Evolutionary conservation across 225 moss, liverwort and hornwort genomes (phyloP).

Genomic region (Pseudisothecium myosuroides): DNA sequence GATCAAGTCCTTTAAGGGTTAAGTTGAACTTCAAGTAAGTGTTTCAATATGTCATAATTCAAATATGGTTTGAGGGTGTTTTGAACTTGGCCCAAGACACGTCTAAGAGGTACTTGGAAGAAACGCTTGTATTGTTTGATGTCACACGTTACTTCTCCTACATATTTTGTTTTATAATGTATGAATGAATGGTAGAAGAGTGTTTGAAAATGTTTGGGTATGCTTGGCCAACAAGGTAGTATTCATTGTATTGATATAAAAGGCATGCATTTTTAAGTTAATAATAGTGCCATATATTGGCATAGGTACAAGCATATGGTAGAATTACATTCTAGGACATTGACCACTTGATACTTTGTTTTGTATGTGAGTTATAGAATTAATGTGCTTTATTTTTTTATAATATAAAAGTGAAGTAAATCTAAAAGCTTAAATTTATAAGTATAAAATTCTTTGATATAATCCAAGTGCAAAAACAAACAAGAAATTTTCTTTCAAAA

Average conservation of each 20-base stretch:
- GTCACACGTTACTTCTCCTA: not conserved
- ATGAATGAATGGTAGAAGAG: not conserved
- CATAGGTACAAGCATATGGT: not conserved
- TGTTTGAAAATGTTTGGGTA: not conserved
- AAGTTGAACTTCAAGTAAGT: not conserved
- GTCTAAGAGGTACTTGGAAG: not conserved
- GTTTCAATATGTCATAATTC: not conserved
- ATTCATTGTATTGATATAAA: rapidly evolving
- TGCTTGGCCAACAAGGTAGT: not conserved
- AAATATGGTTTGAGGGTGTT: not conserved
- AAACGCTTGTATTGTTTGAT: not conserved
- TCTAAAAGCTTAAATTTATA: not conserved
- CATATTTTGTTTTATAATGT: not conserved
- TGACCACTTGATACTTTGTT: not conserved
- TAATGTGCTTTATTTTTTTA: not conserved
- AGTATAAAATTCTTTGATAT: not conserved
- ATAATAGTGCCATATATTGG: rapidly evolving
- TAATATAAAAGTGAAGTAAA: not conserved
- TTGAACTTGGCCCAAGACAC: not conserved
- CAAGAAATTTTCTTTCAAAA: not conserved
- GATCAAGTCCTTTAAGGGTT: no score
- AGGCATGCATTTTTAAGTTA: not conserved
- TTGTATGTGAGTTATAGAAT: not conserved
- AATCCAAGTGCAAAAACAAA: not conserved
- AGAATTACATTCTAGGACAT: not conserved